Base-by-base conservation (phyloP, 345 rosid species). In the Eucalyptus curtisii region DNA sequence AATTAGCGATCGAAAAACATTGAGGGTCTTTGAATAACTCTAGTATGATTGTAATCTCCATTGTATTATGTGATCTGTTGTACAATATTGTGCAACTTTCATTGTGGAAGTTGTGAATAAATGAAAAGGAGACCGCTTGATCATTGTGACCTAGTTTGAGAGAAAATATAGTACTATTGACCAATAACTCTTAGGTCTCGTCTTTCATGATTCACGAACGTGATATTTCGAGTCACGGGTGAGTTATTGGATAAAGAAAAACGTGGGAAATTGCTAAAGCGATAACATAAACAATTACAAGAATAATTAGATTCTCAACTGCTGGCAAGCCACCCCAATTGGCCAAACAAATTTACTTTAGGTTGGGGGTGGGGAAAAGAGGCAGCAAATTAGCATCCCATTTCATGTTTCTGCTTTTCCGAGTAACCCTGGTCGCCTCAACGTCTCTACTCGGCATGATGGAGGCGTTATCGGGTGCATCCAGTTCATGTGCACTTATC, bases 31-130 rank as follows among this genome's bases (percentile, higher is more conserved):
- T 71, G 44, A 71, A 10, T 17, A 68, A 68, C 2, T 1, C 1
- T 5, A 31, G 12, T 16, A 31, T n/a, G 1, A 4, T 64, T n/a
- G 2, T 64, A 64, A 31, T 31, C 2, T 66, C 1, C 1, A 66
- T 66, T 31, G 6, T 16, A 66, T 66, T 6, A 5, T 1, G 3
- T 31, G 22, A 66, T 16, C 0, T 66, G 0, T 8, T 66, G 4
- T 7, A 0, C 1, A 0, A 66, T 66, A 7, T 37, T 19, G 5
- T 10, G 25, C 45, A 5, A 40, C 44, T 68, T 33, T 10, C 7
- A 16, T 3, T 6, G 37, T 33, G 5, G 13, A 31, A 68, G 80
- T 68, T 68, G 42, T 33, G 80, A 5, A 68, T 31, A 31, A 68
- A 42, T 68, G 42, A 33, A 68, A 68, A 33, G 6, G 22, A 68